Evolutionary conservation across 257 asterid species (phyloP).

Genomic region (Fraxinus cuspidata): DNA sequence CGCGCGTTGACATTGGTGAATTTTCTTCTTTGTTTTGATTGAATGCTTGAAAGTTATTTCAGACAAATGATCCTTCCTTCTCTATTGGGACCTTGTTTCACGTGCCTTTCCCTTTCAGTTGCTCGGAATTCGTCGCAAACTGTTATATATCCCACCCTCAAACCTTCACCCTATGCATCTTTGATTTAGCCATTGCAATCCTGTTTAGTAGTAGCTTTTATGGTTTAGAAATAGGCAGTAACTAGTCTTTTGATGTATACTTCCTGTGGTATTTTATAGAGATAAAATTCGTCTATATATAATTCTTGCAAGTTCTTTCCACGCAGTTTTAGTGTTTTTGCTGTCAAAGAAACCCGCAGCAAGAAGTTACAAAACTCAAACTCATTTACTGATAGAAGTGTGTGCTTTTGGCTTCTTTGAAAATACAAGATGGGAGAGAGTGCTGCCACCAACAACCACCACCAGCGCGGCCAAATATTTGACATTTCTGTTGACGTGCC

Average conservation of each 20-base stretch:
- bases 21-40: slow-evolving; percentile 26
- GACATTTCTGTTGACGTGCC: slow-evolving; percentile 47
- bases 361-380: neutral
- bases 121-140: neutral
- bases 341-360: neutral
- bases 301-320: neutral
- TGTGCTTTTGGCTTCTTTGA: neutral
- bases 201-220: neutral
- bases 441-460: slow-evolving; percentile 60
- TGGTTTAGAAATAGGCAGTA: neutral
- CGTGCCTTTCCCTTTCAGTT: slow-evolving; percentile 26
- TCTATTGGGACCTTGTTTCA: slow-evolving; percentile 17
- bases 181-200: neutral
- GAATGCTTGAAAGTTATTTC: slow-evolving; percentile 26
- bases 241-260: neutral
- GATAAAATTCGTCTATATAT: neutral
- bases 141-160: slow-evolving; percentile 29
- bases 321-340: neutral
- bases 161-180: neutral
- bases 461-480: slow-evolving; percentile 37
- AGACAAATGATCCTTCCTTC: slow-evolving; percentile 17
- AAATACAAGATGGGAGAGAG: slow-evolving; percentile 51
- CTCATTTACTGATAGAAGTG: neutral
- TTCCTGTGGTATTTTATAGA: neutral
- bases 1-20: slow-evolving; percentile 20